Evolutionary conservation across 2,329 filamentous ascomycete genomes (phyloP).

Genomic region (Diaporthe helianthi): DNA sequence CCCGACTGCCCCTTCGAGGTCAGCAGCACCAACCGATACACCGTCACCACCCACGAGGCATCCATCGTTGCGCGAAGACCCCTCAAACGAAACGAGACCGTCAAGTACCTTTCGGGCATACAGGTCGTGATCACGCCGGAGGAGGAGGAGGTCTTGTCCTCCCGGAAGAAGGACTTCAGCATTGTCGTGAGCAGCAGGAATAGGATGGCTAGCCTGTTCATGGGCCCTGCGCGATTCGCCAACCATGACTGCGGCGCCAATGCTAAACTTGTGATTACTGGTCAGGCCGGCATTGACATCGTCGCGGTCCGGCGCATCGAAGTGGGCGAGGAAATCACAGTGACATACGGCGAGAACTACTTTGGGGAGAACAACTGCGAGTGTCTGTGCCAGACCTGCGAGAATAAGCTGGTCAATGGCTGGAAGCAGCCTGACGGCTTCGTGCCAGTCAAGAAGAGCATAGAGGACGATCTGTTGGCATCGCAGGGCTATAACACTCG

Average conservation of each 20-base stretch:
- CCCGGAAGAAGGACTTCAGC: conserved; percentile 91
- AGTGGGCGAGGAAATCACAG: conserved; percentile 92
- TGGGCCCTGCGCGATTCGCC: conserved; percentile 93
- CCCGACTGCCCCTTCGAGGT: conserved; percentile 96
- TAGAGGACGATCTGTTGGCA: conserved; percentile 56
- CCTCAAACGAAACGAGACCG: conserved; percentile 81
- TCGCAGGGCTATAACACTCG: conserved; percentile 63
- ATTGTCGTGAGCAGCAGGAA: conserved; percentile 93
- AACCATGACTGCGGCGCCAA: conserved; percentile 98
- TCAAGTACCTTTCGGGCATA: conserved; percentile 91
- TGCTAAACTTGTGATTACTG: conserved; percentile 82
- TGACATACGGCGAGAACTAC: conserved; percentile 94
- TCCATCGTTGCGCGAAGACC: conserved; percentile 80
- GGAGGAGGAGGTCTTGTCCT: conserved; percentile 82
- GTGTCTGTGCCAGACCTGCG: conserved; percentile 89
- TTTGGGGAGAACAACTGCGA: conserved; percentile 96
- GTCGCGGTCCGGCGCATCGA: conserved; percentile 83
- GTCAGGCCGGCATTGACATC: conserved; percentile 88
- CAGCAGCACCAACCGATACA: conserved; percentile 89
- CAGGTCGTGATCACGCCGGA: conserved; percentile 92
- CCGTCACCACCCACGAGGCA: conserved; percentile 88
- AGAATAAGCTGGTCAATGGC: conserved; percentile 76
- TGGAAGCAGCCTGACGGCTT: conserved; percentile 70
- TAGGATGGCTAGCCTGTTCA: conserved; percentile 89
- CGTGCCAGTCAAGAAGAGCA: conserved; percentile 55